Base-by-base conservation (phyloP, 2,329 filamentous ascomycete genomes). In the Verticillium klebahnii region DNA sequence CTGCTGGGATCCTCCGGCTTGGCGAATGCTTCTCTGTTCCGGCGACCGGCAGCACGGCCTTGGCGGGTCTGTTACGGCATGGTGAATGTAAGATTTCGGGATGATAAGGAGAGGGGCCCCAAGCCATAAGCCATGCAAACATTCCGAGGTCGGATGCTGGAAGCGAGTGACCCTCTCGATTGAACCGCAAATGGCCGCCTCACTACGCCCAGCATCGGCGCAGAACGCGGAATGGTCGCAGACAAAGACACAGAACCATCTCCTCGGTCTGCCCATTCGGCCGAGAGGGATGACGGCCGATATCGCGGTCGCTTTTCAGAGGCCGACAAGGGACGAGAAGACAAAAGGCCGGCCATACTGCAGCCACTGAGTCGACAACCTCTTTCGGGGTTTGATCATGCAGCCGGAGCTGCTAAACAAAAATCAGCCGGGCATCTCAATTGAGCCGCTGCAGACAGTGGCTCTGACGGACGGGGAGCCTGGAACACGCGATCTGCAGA, bases 141-240 rank as follows among this genome's bases (percentile, higher is more conserved):
- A n/a, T 50, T 50, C 40, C 40, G 40, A 50, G n/a, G n/a, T 50
- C 40, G 40, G 40, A 19, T 50, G n/a, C 9, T n/a, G 8, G 5
- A n/a, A 50, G 19, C 40, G 40, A 23, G 23, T 2, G n/a, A 23
- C n/a, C 19, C 19, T 12, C 12, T 2, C 5, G 3, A 5, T 19
- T 50, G n/a, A 23, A 50, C 40, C 40, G 19, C 40, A 50, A 23
- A 9, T 23, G 40, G 19, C 40, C 40, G 40, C n/a, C 19, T 50
- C 23, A 63, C 64, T 9, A 66, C 63, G 14, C 72, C 73, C 1
- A 73, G 72, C 40, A 72, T 74, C 62, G 74, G 72, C 2, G 70
- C 71, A 6, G 69, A 74, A 12, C 72, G 72, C 23, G 19, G 40
- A 12, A 25, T 3, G 23, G 40, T 29, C 29, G 5, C 29, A 29